phyloP scores from a whole-genome alignment of 1,284 basidiomycete species.

The Heterobasidion irregulare region DNA sequence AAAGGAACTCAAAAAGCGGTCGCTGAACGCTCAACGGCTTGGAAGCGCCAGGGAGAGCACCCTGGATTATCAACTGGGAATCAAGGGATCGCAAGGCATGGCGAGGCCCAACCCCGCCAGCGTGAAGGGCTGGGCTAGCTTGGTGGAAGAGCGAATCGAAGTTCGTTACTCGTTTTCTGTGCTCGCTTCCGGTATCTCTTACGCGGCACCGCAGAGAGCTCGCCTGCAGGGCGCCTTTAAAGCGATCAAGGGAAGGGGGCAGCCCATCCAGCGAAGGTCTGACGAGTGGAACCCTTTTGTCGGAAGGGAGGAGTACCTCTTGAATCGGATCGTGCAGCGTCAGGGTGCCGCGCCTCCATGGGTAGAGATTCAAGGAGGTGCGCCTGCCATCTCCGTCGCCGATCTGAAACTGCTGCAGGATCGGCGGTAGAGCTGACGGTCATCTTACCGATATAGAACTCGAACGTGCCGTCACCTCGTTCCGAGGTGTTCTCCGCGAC shows the following conservation, averaged over 20 bases:
- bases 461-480: slow-evolving; percentile 47
- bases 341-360: slow-evolving; percentile 87
- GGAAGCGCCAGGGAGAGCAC: slow-evolving; percentile 63
- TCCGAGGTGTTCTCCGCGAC: slow-evolving; percentile 54
- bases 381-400: slow-evolving; percentile 11
- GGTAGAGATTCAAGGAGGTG: slow-evolving; percentile 79
- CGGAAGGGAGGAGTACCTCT: slow-evolving; percentile 69
- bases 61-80: slow-evolving; percentile 64
- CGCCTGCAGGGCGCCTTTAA: slow-evolving; percentile 64
- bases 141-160: slow-evolving; percentile 79
- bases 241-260: slow-evolving; percentile 66
- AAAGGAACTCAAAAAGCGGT: slow-evolving; percentile 43
- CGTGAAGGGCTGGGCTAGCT: slow-evolving; percentile 65
- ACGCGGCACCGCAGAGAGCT: slow-evolving; percentile 42
- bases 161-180: slow-evolving; percentile 25
- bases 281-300: slow-evolving; percentile 82
- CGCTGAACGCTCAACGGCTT: slow-evolving; percentile 47
- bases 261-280: slow-evolving; percentile 50
- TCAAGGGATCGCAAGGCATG: slow-evolving; percentile 28
- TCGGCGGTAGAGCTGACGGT: too few species aligned
- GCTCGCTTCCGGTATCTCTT: slow-evolving; percentile 2
- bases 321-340: slow-evolving; percentile 84
- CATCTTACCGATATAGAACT: slow-evolving; percentile 27
- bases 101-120: slow-evolving; percentile 42
- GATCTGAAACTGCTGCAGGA: background rate